Percentiles rank a stretch among this genome's conserved stretches.
Evolutionary conservation across 257 asterid species (phyloP).

Genomic region (Orobanche coerulescens): DNA sequence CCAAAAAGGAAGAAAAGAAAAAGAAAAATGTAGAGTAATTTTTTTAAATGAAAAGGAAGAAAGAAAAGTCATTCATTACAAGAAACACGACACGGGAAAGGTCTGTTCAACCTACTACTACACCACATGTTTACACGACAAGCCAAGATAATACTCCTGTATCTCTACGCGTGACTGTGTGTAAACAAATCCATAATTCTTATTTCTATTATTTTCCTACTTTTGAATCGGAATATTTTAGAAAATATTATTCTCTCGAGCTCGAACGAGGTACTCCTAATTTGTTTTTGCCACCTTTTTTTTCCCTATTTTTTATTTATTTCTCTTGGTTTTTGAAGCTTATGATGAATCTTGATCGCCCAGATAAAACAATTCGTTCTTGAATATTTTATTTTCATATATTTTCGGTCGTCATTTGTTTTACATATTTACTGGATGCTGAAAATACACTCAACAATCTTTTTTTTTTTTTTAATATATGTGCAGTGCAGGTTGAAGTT

Average conservation of each 20-base stretch:
- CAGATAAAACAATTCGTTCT: not conserved
- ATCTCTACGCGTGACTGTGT: not conserved
- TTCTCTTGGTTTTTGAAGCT: not conserved
- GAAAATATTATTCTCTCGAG: slow-evolving; percentile 10
- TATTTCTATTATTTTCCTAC: not conserved
- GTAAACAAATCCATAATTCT: not conserved
- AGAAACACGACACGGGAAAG: slow-evolving; percentile 24
- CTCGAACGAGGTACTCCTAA: slow-evolving; percentile 22
- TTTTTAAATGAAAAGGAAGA: not conserved
- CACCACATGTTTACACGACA: slow-evolving; percentile 14
- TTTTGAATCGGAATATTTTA: not conserved
- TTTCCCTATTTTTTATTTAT: not conserved
- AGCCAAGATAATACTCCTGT: not conserved
- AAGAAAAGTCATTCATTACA: not conserved
- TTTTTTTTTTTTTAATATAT: not conserved
- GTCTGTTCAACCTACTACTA: slow-evolving; percentile 26
- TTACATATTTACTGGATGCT: not conserved
- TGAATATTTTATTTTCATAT: not conserved
- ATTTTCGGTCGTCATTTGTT: not conserved
- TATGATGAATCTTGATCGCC: slow-evolving; percentile 23
- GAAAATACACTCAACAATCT: not conserved
- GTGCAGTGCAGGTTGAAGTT: slow-evolving; percentile 17
- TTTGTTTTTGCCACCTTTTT: slow-evolving; percentile 9
- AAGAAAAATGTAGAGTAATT: not conserved
- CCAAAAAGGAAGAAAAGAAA: too few species aligned